Conservation (phyloP, 129 eudicot genomes). For the Sambucus nigra region DNA sequence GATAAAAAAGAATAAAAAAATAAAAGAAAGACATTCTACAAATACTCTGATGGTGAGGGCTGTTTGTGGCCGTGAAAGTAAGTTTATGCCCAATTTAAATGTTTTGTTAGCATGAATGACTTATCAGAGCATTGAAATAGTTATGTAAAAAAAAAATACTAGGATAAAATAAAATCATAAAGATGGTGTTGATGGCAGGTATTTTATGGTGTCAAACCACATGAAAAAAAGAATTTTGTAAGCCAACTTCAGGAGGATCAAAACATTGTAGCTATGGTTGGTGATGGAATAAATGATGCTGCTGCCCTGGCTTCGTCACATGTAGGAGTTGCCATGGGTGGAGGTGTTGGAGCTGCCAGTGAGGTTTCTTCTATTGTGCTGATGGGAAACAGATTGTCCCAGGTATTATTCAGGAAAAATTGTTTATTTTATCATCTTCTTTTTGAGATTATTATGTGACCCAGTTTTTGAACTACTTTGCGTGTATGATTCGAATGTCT, state of each 20-base stretch:
- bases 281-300: constrained; percentile 98
- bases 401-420: constrained; percentile 46
- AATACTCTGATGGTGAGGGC: neutral
- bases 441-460: too few relatives aligned
- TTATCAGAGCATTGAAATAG: neutral
- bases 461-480: neutral
- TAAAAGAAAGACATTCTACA: neutral
- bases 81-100: neutral
- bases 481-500: neutral
- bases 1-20: neutral
- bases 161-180: too few relatives aligned
- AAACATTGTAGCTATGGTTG: constrained; percentile 90
- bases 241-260: constrained; percentile 55
- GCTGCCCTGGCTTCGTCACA: constrained; percentile 92
- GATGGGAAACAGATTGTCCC: constrained; percentile 87
- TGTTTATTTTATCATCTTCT: too few relatives aligned
- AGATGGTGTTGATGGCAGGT: constrained; percentile 39
- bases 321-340: constrained; percentile 94
- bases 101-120: neutral
- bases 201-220: constrained; percentile 81
- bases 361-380: constrained; percentile 95
- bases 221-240: constrained; percentile 67
- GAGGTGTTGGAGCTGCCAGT: constrained; percentile 96
- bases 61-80: neutral
- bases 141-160: neutral